Conservation (phyloP, 495 filamentous ascomycete genomes). For the Cercophora samala region DNA sequence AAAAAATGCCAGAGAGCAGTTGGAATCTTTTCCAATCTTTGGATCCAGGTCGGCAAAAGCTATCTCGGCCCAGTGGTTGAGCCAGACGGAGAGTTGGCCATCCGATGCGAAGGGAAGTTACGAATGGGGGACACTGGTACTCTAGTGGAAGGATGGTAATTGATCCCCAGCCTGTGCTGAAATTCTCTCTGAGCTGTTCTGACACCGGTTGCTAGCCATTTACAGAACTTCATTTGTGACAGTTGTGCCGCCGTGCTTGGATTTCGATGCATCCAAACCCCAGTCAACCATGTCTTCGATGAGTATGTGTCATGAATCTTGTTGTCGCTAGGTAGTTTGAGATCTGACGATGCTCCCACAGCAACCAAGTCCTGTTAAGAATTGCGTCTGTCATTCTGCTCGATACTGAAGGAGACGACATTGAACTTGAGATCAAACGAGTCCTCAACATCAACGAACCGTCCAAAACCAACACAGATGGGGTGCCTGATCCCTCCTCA, state of each 20-base stretch:
- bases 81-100: background rate
- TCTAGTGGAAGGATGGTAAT: background rate
- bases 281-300: background rate
- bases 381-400: background rate
- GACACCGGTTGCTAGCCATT: background rate
- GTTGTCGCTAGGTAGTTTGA: background rate
- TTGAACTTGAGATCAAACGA: background rate
- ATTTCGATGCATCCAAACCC: background rate
- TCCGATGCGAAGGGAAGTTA: background rate
- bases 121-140: background rate
- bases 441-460: background rate
- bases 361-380: background rate
- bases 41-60: slow-evolving; percentile 19
- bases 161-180: background rate
- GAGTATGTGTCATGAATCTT: background rate
- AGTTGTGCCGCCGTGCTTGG: background rate
- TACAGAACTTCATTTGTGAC: background rate
- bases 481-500: background rate
- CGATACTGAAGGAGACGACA: background rate
- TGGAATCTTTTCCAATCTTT: slow-evolving; percentile 41
- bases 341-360: background rate
- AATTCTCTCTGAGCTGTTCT: background rate
- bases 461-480: background rate
- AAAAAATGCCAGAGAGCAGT: slow-evolving; percentile 36
- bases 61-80: background rate